Percentiles rank a stretch among this genome's conserved stretches.
These are phyloP conservation scores for Microcera coccophila DNA, from an alignment of 2,329 filamentous ascomycete species.

Conservation along the genomic window DNA sequence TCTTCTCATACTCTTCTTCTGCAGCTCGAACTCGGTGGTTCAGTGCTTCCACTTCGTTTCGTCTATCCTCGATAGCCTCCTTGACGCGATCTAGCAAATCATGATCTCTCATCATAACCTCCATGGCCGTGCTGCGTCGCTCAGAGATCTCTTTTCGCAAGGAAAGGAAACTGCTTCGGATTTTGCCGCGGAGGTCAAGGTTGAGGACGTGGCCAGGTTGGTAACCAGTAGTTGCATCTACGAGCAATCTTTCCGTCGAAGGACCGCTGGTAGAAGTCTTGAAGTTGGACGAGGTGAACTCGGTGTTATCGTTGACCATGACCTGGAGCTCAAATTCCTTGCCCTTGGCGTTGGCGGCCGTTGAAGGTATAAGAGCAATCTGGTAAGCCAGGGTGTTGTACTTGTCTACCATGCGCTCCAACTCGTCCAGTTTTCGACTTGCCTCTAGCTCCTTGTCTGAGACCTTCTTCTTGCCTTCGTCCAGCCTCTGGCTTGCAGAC, in stretches of 20 bases:
- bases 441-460: constrained; percentile 87
- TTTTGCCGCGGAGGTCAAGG: constrained; percentile 76
- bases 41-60: constrained; percentile 84
- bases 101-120: constrained; percentile 90
- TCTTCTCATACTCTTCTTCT: constrained; percentile 90
- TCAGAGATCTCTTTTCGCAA: constrained; percentile 92
- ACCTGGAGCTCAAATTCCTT: constrained; percentile 80
- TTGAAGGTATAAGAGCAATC: constrained; percentile 81
- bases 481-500: constrained; percentile 67
- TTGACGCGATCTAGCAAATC: constrained; percentile 92
- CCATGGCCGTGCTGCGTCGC: constrained; percentile 73
- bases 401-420: constrained; percentile 83
- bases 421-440: constrained; percentile 78
- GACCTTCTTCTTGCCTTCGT: constrained; percentile 79
- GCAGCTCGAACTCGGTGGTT: constrained; percentile 84
- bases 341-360: constrained; percentile 81
- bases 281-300: constrained; percentile 66
- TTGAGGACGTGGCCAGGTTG: constrained; percentile 85
- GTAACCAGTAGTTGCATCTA: constrained; percentile 80
- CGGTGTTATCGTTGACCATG: constrained; percentile 71
- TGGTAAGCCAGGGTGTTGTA: constrained; percentile 96
- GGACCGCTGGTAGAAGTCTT: constrained; percentile 39
- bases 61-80: constrained; percentile 95
- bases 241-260: constrained; percentile 70
- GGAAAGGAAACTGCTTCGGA: constrained; percentile 72